phyloP scores from a whole-genome alignment of 768 basidiomycete species.

The Psilocybe tampanensis region DNA sequence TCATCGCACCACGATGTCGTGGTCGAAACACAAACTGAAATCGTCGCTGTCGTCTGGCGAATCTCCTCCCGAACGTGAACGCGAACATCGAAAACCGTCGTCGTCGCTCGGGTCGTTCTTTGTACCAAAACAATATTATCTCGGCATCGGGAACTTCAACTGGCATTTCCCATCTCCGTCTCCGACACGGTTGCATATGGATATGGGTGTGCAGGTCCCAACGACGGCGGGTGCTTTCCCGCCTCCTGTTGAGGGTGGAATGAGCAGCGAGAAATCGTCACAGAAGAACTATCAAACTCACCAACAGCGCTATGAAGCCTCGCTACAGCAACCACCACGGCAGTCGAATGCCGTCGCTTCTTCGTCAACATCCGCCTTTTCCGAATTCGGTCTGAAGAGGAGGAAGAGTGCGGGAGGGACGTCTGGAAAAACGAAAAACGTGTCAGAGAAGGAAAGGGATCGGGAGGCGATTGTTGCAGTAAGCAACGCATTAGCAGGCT shows the following conservation, averaged over 20 bases:
- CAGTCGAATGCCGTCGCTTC: neutral
- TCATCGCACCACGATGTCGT: too few species aligned
- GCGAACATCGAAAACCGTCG: neutral
- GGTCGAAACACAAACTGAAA: too few species aligned
- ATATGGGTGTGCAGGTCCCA: too few species aligned
- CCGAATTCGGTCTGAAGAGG: constrained; percentile 16
- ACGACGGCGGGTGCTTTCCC: too few species aligned
- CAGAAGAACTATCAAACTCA: neutral
- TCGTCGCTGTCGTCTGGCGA: neutral
- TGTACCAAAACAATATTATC: constrained; percentile 9
- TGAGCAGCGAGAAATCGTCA: neutral
- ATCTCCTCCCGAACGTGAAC: neutral
- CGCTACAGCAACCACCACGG: neutral
- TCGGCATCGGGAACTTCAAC: neutral
- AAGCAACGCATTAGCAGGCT: neutral
- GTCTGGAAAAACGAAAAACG: constrained; percentile 1
- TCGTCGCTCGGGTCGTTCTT: constrained; percentile 4
- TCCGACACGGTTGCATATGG: neutral
- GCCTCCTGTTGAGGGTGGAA: too few species aligned
- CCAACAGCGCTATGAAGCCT: neutral
- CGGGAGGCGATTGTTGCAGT: constrained; percentile 6
- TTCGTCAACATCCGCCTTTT: constrained; percentile 9
- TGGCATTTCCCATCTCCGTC: neutral
- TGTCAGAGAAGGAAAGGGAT: neutral
- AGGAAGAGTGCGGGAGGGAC: constrained; percentile 17